Conservation (phyloP, 192 early-diverging fungal genomes). For the Helicostylum pulchrum region DNA sequence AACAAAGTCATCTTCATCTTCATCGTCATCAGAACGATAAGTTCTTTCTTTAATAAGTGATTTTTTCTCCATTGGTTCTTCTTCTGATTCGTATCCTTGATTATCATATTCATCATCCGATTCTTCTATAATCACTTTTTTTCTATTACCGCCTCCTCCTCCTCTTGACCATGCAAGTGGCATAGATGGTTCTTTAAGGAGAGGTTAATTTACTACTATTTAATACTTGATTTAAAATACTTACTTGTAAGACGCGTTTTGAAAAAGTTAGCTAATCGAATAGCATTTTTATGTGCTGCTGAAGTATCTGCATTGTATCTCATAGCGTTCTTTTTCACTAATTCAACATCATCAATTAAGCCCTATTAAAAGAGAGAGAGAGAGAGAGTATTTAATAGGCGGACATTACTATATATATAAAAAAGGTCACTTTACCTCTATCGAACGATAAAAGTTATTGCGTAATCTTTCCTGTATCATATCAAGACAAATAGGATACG, state of each 20-base stretch:
- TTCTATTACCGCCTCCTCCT: conserved; percentile 28
- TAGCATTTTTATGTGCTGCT: conserved; percentile 37
- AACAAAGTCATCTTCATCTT: conserved; percentile 15
- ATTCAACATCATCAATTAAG: conserved; percentile 62
- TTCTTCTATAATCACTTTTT: conserved; percentile 11
- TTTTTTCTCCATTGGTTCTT: conserved; percentile 13
- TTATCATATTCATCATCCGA: conserved; percentile 37
- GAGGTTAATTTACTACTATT: not conserved
- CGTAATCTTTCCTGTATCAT: conserved; percentile 54
- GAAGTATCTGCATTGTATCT: conserved; percentile 62
- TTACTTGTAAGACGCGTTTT: conserved; percentile 44
- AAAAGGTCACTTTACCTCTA: conserved; percentile 35
- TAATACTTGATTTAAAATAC: not conserved
- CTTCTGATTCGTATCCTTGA: conserved; percentile 16
- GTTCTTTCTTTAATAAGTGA: not conserved
- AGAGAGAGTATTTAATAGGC: not conserved
- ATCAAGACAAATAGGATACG: conserved; percentile 72
- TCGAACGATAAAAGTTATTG: conserved; percentile 59
- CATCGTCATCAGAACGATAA: conserved; percentile 6
- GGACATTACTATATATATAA: not conserved
- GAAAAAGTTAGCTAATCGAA: conserved; percentile 42
- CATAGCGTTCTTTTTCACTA: conserved; percentile 64
- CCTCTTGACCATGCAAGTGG: conserved; percentile 33
- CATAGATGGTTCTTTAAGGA: conserved; percentile 30
- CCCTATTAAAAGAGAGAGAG: conserved; percentile 40